Evolutionary conservation across 2,329 filamentous ascomycete genomes (phyloP).

Genomic region (Beauveria pseudobassiana): DNA sequence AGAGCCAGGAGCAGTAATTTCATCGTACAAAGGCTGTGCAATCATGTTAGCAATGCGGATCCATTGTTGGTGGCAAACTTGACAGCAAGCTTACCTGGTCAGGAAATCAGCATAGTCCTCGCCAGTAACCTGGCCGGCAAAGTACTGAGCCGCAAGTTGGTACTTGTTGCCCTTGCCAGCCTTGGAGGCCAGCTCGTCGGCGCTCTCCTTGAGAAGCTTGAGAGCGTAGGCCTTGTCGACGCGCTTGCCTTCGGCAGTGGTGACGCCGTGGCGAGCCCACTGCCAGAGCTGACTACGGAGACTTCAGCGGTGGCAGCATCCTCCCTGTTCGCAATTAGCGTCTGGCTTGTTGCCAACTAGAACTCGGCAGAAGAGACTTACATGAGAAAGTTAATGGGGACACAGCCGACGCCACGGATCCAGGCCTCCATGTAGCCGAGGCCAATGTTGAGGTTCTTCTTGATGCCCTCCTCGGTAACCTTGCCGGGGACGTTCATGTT

Average conservation of each 20-base stretch:
- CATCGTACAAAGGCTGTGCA: slow-evolving; percentile 70
- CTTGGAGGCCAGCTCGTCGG: slow-evolving; percentile 65
- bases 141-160: slow-evolving; percentile 85
- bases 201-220: slow-evolving; percentile 77
- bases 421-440: slow-evolving; percentile 98
- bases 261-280: slow-evolving; percentile 69
- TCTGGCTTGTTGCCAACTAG: neutral
- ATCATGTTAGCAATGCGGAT: slow-evolving; percentile 10
- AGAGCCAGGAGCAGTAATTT: slow-evolving; percentile 69
- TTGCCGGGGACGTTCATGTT: slow-evolving; percentile 97
- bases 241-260: slow-evolving; percentile 79
- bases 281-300: slow-evolving; percentile 94
- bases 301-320: slow-evolving; percentile 97
- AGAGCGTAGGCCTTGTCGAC: slow-evolving; percentile 90
- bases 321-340: slow-evolving; percentile 44
- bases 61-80: neutral
- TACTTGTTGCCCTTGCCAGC: slow-evolving; percentile 87
- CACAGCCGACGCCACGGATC: slow-evolving; percentile 89
- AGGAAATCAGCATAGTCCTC: slow-evolving; percentile 98
- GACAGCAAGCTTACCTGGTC: slow-evolving; percentile 53
- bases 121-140: slow-evolving; percentile 84
- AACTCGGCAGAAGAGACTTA: slow-evolving; percentile 24
- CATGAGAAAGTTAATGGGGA: slow-evolving; percentile 97
- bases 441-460: slow-evolving; percentile 95
- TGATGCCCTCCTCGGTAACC: slow-evolving; percentile 89